A percentile compares a stretch with the other conserved stretches of the same genome.
Evolutionary conservation across 2,329 filamentous ascomycete species (phyloP).

Genomic region (Penicillium glabrum): DNA sequence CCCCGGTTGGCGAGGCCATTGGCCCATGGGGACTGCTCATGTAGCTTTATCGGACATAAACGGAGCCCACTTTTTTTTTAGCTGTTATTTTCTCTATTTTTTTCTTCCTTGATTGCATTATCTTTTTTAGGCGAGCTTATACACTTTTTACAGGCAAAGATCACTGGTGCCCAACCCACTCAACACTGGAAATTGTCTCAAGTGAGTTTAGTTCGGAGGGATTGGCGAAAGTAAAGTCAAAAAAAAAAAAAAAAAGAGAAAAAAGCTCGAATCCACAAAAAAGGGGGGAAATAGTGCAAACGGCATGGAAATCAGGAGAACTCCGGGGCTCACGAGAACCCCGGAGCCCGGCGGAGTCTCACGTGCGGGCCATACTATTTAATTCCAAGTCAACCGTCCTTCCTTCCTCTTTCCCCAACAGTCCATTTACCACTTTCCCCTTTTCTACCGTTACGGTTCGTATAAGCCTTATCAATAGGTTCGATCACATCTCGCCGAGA

Average conservation of each 20-base stretch:
- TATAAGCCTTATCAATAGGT: slow-evolving; percentile 28
- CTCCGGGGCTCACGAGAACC: background rate
- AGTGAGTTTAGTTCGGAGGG: background rate
- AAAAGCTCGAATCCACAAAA: background rate
- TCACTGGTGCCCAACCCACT: slow-evolving; percentile 11
- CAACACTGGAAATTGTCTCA: background rate
- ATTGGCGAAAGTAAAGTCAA: background rate
- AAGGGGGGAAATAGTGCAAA: background rate
- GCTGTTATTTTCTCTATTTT: background rate
- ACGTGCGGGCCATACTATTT: slow-evolving; percentile 4
- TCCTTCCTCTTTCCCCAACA: slow-evolving; percentile 1
- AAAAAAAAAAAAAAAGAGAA: background rate
- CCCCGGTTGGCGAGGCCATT: background rate
- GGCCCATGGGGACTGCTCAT: background rate
- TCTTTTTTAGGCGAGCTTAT: background rate
- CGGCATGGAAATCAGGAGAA: background rate
- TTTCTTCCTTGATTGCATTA: background rate
- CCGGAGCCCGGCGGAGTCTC: slow-evolving; percentile 10
- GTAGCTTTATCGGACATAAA: background rate
- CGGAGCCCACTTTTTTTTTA: background rate
- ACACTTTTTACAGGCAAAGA: background rate
- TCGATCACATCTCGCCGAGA: slow-evolving; percentile 57
- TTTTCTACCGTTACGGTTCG: slow-evolving; percentile 19
- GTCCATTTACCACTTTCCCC: slow-evolving; percentile 17
- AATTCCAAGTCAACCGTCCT: slow-evolving; percentile 1